Percentiles rank a stretch among this genome's conserved stretches.
Evolutionary conservation across 306 rosid genomes (phyloP).

Genomic region (Cajanus cajan): DNA sequence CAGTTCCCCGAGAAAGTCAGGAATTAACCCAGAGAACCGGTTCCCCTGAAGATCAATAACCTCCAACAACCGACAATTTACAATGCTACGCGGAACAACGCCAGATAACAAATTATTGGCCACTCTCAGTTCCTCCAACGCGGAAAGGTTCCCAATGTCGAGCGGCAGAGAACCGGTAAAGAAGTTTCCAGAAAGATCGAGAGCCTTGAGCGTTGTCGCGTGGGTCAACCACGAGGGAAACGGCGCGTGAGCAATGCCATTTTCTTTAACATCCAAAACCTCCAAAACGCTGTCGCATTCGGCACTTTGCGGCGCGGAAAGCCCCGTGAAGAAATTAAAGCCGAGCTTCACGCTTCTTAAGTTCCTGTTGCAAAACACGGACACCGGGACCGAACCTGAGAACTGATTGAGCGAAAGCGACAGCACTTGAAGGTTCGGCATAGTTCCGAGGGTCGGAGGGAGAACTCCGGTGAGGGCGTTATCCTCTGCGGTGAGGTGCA

Average conservation of each 20-base stretch:
- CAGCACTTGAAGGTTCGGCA: conserved; percentile 65
- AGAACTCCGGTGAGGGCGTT: conserved; percentile 62
- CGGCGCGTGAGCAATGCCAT: conserved; percentile 40
- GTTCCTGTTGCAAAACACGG: conserved; percentile 46
- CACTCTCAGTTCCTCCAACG: conserved; percentile 50
- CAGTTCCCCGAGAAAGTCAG: conserved; percentile 48
- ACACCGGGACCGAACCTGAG: conserved; percentile 65
- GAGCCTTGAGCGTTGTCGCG: conserved; percentile 35
- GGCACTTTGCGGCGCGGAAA: conserved; percentile 49
- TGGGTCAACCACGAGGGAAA: conserved; percentile 68
- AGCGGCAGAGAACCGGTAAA: conserved; percentile 55
- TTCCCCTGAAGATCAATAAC: conserved; percentile 67
- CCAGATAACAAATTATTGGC: conserved; percentile 60
- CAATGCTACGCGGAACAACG: conserved; percentile 53
- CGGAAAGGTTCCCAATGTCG: conserved; percentile 45
- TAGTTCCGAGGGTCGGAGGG: conserved; percentile 59
- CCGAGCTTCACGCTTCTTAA: conserved; percentile 51
- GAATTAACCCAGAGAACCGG: conserved; percentile 51
- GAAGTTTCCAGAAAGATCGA: conserved; percentile 70
- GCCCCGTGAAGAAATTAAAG: conserved; percentile 68
- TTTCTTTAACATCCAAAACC: conserved; percentile 53
- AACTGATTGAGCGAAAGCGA: conserved; percentile 56
- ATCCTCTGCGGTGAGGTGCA: conserved; percentile 56
- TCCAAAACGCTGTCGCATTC: conserved; percentile 47
- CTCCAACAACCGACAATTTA: conserved; percentile 47